Conservation (phyloP, 257 asterid genomes). For the Gardenia jasminoides region DNA sequence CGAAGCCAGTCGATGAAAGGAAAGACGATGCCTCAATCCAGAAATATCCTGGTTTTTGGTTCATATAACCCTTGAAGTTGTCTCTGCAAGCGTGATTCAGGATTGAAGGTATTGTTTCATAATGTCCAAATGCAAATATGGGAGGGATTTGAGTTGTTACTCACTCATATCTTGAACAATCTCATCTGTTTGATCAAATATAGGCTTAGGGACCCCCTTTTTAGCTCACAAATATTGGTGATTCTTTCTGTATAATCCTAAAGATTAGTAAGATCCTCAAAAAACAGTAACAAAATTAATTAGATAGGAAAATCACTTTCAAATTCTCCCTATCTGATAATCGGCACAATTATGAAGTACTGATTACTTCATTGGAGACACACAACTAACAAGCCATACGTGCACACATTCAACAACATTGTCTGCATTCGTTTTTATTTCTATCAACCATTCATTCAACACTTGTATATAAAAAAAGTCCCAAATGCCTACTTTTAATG, state of each 20-base stretch:
- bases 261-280: neutral
- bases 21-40: too few species aligned
- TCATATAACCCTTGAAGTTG: neutral
- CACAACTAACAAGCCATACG: constrained; percentile 20
- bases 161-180: neutral
- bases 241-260: neutral
- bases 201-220: neutral
- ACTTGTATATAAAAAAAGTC: neutral
- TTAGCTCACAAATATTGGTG: too few species aligned
- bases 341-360: neutral
- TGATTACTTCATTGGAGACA: neutral
- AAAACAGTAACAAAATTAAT: too few species aligned
- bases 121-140: neutral
- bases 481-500: neutral
- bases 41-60: neutral
- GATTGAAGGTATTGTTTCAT: neutral
- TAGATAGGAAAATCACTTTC: too few species aligned
- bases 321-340: neutral
- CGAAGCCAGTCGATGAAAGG: too few species aligned
- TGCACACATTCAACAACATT: neutral
- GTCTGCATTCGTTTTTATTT: neutral
- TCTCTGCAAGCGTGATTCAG: neutral
- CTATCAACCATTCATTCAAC: neutral
- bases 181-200: neutral
- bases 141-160: neutral